phyloP scores from a whole-genome alignment of 73 alveolate genomes.

The Tetrahymena borealis region DNA sequence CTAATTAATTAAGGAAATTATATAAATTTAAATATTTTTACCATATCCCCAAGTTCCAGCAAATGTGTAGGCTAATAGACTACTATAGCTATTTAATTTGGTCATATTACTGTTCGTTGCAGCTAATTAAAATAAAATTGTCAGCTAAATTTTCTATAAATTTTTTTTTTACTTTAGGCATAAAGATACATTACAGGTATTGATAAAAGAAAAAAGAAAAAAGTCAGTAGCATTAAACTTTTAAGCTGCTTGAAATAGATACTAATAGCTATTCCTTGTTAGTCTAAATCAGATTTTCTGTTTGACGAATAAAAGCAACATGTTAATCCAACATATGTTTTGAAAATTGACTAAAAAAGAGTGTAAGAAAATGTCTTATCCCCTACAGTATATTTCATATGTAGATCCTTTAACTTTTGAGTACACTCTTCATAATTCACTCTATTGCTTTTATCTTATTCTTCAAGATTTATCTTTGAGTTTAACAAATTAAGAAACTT shows the following conservation, averaged over 20 bases:
- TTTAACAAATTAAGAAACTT: not conserved
- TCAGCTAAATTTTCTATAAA: not conserved
- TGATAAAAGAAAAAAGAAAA: not conserved
- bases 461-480: not conserved
- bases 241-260: not conserved
- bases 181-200: not conserved
- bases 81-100: not conserved
- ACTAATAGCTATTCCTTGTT: not conserved
- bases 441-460: not conserved
- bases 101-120: not conserved
- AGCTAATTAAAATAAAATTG: too few species aligned
- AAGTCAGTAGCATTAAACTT: not conserved
- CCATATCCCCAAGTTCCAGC: not conserved
- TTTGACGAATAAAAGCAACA: not conserved
- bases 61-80: not conserved
- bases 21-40: not conserved
- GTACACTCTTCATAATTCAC: not conserved
- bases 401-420: not conserved
- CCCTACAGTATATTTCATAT: not conserved
- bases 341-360: not conserved
- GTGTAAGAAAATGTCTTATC: not conserved
- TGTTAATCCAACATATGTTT: not conserved
- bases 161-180: not conserved
- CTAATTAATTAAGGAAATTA: not conserved
- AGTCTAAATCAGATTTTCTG: not conserved